Evolutionary conservation across 768 basidiomycete species (phyloP).

Genomic region (Suillus fuscotomentosus): DNA sequence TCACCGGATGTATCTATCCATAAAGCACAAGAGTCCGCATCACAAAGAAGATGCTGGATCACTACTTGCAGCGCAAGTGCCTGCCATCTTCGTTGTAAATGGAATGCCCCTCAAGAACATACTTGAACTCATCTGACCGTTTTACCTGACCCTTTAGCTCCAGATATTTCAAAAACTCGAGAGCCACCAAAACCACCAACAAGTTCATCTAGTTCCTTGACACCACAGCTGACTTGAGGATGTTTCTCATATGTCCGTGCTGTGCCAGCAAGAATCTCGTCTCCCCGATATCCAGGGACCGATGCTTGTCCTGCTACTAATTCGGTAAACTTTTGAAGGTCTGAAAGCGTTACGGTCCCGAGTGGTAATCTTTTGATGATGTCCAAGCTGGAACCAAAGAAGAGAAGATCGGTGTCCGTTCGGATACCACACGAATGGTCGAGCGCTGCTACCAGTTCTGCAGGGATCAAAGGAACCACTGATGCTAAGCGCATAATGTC

Average conservation of each 20-base stretch:
- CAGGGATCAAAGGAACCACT: constrained; percentile 35
- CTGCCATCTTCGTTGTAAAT: constrained; percentile 35
- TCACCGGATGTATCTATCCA: constrained; percentile 78
- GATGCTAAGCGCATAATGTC: constrained; percentile 26
- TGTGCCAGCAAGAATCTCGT: constrained; percentile 22
- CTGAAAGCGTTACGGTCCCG: constrained; percentile 45
- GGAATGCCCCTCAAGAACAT: background rate
- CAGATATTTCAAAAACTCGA: constrained; percentile 67
- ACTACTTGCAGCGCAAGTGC: constrained; percentile 58
- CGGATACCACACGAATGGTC: constrained; percentile 44
- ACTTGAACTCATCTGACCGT: constrained; percentile 45
- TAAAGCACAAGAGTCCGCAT: constrained; percentile 39
- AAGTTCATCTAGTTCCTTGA: constrained; percentile 50
- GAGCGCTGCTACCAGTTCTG: constrained; percentile 44
- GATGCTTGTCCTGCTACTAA: constrained; percentile 43
- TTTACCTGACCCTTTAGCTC: constrained; percentile 64
- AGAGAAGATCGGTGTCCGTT: constrained; percentile 59
- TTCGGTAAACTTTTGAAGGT: constrained; percentile 42
- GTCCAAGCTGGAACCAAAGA: constrained; percentile 45
- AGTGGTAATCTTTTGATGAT: constrained; percentile 51
- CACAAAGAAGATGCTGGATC: constrained; percentile 46
- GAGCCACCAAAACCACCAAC: constrained; percentile 49
- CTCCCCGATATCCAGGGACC: constrained; percentile 38
- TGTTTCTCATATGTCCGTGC: constrained; percentile 22
- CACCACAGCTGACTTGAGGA: constrained; percentile 30